These are phyloP conservation scores for Citrus sinensis DNA, from an alignment of 345 rosid genomes.

Conservation along the genomic window DNA sequence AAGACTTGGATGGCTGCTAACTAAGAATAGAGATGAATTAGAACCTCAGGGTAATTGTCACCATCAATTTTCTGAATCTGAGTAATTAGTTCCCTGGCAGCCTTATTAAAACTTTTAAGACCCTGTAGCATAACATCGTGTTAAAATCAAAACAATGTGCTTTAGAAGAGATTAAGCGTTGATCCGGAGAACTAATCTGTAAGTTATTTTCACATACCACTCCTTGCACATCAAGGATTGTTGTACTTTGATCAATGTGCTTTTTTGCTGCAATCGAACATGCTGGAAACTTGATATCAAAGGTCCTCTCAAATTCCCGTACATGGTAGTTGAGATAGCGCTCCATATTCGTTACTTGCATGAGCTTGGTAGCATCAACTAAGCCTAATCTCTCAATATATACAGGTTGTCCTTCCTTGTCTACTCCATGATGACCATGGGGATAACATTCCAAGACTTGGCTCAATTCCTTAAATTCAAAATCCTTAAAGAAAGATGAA, in stretches of 20 bases:
- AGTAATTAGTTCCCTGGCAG: constrained; percentile 86
- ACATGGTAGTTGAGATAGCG: constrained; percentile 92
- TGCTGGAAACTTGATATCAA: constrained; percentile 75
- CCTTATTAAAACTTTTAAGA: constrained; percentile 79
- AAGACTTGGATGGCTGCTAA: background rate
- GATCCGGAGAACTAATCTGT: background rate
- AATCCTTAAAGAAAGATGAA: constrained; percentile 44
- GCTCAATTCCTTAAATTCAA: constrained; percentile 63
- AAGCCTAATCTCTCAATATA: constrained; percentile 85
- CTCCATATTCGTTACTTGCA: constrained; percentile 94
- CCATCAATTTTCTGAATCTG: constrained; percentile 89
- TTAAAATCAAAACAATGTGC: background rate
- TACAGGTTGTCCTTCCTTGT: constrained; percentile 89
- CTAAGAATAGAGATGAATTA: constrained; percentile 1
- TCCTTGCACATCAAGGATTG: constrained; percentile 96
- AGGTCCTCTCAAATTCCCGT: constrained; percentile 85
- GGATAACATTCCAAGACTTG: constrained; percentile 78
- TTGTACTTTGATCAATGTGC: constrained; percentile 94
- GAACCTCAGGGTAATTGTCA: constrained; percentile 93
- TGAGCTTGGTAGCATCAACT: constrained; percentile 78
- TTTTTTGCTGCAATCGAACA: constrained; percentile 83
- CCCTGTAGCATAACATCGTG: constrained; percentile 47
- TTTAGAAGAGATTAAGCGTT: background rate
- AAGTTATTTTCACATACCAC: constrained; percentile 58
- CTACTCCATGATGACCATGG: constrained; percentile 95